These are phyloP conservation scores for Sequoiadendron giganteum DNA, from an alignment of 75 land plant species.

Conservation along the genomic window DNA sequence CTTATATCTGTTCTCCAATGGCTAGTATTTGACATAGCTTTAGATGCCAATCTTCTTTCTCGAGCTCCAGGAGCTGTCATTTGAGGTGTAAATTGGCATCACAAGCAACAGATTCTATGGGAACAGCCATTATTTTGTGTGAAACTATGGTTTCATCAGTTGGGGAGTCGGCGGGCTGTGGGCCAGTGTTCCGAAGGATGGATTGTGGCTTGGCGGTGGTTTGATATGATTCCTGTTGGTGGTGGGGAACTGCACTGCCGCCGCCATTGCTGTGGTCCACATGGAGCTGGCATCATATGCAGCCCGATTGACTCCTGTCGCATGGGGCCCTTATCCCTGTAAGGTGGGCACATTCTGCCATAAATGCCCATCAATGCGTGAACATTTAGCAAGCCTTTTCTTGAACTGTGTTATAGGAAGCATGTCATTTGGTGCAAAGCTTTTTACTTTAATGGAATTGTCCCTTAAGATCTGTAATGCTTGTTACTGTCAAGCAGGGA, in stretches of 20 bases:
- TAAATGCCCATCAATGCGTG: constrained; percentile 12
- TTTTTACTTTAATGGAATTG: background rate
- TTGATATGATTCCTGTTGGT: constrained; percentile 16
- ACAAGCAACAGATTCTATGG: constrained; percentile 2
- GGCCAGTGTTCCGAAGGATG: constrained; percentile 36
- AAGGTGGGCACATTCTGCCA: constrained; percentile 56
- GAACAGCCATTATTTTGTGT: background rate
- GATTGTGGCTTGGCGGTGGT: constrained; percentile 32
- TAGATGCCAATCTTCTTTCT: constrained; percentile 17
- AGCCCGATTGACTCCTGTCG: constrained; percentile 18
- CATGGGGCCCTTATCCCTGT: constrained; percentile 62
- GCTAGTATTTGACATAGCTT: constrained; percentile 12
- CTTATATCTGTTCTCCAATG: background rate
- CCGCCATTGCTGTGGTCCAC: constrained; percentile 31
- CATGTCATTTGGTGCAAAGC: background rate
- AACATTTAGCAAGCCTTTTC: constrained; percentile 1
- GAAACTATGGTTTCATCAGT: constrained; percentile 7
- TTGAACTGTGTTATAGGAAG: constrained; percentile 5
- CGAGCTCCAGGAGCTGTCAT: constrained; percentile 15
- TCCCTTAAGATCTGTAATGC: background rate
- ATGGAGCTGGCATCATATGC: constrained; percentile 16
- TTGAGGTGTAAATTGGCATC: constrained; percentile 13
- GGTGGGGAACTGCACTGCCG: constrained; percentile 14
- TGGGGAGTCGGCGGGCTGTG: constrained; percentile 65
- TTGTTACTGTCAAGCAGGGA: constrained; percentile 39